Base-by-base conservation (phyloP, 169 alveolate species). In the Eimeria necatrix region DNA sequence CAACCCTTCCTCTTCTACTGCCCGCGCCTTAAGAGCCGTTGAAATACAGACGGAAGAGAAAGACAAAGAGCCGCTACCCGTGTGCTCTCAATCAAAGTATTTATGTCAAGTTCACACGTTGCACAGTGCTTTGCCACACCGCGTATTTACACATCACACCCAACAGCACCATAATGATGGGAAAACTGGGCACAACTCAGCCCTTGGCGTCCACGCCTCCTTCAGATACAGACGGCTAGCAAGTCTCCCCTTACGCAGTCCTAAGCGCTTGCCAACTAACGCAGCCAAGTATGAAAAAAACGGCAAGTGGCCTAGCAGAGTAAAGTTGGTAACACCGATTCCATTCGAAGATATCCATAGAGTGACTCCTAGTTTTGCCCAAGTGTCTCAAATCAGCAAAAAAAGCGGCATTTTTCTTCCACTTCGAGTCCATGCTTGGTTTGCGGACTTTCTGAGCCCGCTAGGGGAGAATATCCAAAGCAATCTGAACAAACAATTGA, bases 31-130 rank as follows among this genome's bases (percentile, higher is more conserved):
- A 60, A 16, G 49, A 5, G 76, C 91, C 26, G 9, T 41, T 10
- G 59, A 22, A 59, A 8, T 26, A 14, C 56, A 56, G 91, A 32
- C 7, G 32, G 8, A 10, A 4, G 48, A 24, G 22, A 3, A 10
- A 24, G 91, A 26, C 52, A 74, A 59, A 32, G 60, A 20, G 46
- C 73, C 91, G 32, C 32, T 84, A 26, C 78, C 56, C 59, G 78
- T 84, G 22, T 84, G 91, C 56, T 84, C 91, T 32, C 91, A 84
- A 32, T 84, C 91, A 4, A 84, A 84, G 60, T 84, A 84, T 56
- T 76, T 84, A 49, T 84, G 91, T 56, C 91, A 84, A 26, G 78
- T 84, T 60, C 51, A 84, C 60, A 84, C 60, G 12, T 84, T 84
- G 91, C 91, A 84, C 60, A 41, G 91, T 59, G 53, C 76, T 4